phyloP scores from a whole-genome alignment of 257 asterid species.

The Solanum gandarillasii region DNA sequence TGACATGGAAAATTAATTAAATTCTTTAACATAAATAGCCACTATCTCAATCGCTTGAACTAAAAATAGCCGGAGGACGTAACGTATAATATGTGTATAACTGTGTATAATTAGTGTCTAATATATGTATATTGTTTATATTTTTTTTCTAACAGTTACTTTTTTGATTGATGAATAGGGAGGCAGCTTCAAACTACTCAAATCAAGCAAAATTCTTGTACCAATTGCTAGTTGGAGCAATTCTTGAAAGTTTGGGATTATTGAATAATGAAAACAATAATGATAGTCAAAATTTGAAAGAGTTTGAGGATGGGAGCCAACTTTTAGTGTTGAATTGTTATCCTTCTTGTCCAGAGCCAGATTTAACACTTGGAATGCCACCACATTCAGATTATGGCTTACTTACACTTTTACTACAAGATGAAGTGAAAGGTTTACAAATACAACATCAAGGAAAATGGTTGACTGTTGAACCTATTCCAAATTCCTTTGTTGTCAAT shows the following conservation, averaged over 20 bases:
- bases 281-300: neutral
- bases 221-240: slow-evolving; percentile 7
- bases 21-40: neutral
- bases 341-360: slow-evolving; percentile 28
- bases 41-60: neutral
- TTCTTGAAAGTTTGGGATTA: slow-evolving; percentile 29
- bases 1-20: neutral
- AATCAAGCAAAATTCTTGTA: slow-evolving; percentile 10
- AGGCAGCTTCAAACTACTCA: slow-evolving; percentile 8
- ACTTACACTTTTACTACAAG: slow-evolving; percentile 28
- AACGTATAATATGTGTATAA: neutral
- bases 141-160: neutral
- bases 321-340: slow-evolving; percentile 23
- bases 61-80: neutral
- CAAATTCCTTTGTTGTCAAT: slow-evolving; percentile 23
- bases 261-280: neutral
- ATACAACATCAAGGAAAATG: slow-evolving; percentile 21
- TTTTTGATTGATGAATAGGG: neutral
- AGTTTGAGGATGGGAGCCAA: slow-evolving; percentile 23
- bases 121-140: neutral
- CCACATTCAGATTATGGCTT: slow-evolving; percentile 31
- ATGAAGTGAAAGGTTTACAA: slow-evolving; percentile 25
- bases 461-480: slow-evolving; percentile 21
- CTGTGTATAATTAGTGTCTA: neutral
- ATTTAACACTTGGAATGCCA: slow-evolving; percentile 32